A percentile compares a stretch with the other conserved stretches of the same genome.
These are phyloP conservation scores for Hymenoscyphus albidus DNA, from an alignment of 2,329 filamentous ascomycete genomes.

Conservation along the genomic window DNA sequence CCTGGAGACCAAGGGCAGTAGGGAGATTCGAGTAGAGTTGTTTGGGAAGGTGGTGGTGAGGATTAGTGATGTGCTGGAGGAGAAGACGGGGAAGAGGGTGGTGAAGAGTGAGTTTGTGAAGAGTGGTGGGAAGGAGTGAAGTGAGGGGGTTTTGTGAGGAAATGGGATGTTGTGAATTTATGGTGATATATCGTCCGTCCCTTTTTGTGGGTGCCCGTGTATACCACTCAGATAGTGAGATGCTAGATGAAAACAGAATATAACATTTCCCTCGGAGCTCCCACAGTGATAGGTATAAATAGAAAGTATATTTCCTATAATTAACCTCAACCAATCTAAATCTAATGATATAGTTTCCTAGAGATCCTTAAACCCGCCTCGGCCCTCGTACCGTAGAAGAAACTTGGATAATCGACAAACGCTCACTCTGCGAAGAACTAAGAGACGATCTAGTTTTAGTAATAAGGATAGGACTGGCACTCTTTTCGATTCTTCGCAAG, in stretches of 20 bases:
- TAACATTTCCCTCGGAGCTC: background rate
- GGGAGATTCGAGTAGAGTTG: constrained; percentile 64
- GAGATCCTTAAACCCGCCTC: too few relatives aligned
- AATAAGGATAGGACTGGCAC: too few relatives aligned
- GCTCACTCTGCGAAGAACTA: too few relatives aligned
- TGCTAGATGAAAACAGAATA: background rate
- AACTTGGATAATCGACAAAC: too few relatives aligned
- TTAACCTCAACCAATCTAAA: too few relatives aligned
- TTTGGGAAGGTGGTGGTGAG: constrained; percentile 90
- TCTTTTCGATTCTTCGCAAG: too few relatives aligned
- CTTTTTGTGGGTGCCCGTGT: background rate
- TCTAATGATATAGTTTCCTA: too few relatives aligned
- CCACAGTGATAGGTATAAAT: too few relatives aligned
- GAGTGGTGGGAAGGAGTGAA: constrained; percentile 19
- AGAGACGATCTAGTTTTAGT: too few relatives aligned
- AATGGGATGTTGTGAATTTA: background rate
- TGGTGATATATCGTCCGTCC: background rate
- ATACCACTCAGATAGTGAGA: background rate
- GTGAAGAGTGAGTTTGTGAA: constrained; percentile 69
- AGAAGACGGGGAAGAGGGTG: constrained; percentile 91
- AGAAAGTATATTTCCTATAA: too few relatives aligned
- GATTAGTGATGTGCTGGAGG: constrained; percentile 90
- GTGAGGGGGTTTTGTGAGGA: background rate
- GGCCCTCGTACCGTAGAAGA: too few relatives aligned
- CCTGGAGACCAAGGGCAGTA: constrained; percentile 57